Evolutionary conservation across 352 stramenopile species (phyloP).

Genomic region (Globisporangium middletonii): DNA sequence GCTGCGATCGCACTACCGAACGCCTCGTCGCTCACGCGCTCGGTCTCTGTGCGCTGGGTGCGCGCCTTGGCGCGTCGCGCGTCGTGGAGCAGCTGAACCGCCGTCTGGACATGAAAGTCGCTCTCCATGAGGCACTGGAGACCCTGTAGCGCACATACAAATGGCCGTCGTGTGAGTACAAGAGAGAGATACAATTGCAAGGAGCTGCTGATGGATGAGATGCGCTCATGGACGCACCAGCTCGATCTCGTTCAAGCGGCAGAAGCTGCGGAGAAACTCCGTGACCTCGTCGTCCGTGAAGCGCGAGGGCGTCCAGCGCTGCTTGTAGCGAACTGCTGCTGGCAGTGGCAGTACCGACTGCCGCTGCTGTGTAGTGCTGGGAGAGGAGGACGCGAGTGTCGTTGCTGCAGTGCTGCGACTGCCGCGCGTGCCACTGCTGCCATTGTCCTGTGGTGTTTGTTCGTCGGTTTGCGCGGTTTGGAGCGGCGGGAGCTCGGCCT

Average conservation of each 20-base stretch:
- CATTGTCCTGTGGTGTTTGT: background rate
- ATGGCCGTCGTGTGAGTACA: background rate
- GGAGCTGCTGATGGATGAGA: too few relatives aligned
- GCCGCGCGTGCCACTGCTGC: background rate
- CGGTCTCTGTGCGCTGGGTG: constrained; percentile 15
- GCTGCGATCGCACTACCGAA: constrained; percentile 37
- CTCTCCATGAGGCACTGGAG: constrained; percentile 57
- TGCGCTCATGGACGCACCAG: constrained; percentile 18
- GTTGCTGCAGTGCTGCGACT: background rate
- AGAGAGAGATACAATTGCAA: background rate
- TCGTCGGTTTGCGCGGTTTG: constrained; percentile 18
- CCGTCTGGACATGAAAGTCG: constrained; percentile 39
- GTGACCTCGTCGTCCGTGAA: constrained; percentile 31
- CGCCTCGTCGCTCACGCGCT: constrained; percentile 25
- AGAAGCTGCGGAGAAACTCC: constrained; percentile 44
- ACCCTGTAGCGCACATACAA: constrained; percentile 25
- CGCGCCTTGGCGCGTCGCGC: constrained; percentile 24
- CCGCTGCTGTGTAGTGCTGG: background rate
- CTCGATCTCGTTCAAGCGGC: constrained; percentile 48
- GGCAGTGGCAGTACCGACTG: background rate
- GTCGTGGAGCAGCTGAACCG: constrained; percentile 27
- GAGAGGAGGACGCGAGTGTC: too few relatives aligned
- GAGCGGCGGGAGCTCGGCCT: constrained; percentile 51
- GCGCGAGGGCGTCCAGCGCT: constrained; percentile 34
- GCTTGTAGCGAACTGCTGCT: constrained; percentile 16